Conservation (phyloP, 768 basidiomycete genomes). For the Psilocybe tampanensis region DNA sequence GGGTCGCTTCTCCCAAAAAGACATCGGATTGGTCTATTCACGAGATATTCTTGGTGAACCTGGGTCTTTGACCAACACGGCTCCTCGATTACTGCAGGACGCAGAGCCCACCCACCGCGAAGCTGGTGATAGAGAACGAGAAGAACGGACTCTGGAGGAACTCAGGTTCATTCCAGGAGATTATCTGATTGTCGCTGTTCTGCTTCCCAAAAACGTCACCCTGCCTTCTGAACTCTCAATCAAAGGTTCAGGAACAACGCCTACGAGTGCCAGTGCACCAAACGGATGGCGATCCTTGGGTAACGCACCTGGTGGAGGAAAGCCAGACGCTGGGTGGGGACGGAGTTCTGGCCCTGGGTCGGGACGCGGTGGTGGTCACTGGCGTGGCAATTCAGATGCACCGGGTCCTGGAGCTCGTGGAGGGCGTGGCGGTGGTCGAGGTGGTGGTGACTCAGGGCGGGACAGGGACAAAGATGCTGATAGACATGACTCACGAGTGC, state of each 20-base stretch:
- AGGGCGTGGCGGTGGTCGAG: conserved; percentile 36
- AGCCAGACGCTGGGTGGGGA: conserved; percentile 54
- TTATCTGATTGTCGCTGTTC: conserved; percentile 72
- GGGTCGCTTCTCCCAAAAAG: conserved; percentile 74
- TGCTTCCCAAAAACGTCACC: conserved; percentile 69
- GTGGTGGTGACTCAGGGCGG: conserved; percentile 19
- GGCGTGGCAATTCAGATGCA: conserved; percentile 70
- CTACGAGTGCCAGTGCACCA: conserved; percentile 22
- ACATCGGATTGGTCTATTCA: conserved; percentile 80
- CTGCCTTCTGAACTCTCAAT: conserved; percentile 53
- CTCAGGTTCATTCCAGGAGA: conserved; percentile 82
- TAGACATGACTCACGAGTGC: conserved; percentile 40
- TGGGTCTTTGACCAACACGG: conserved; percentile 57
- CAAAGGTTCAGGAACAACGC: conserved; percentile 44
- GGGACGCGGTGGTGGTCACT: conserved; percentile 66
- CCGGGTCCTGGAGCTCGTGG: conserved; percentile 47
- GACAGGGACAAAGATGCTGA: conserved; percentile 20
- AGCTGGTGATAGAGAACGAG: conserved; percentile 49
- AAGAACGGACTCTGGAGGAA: conserved; percentile 77
- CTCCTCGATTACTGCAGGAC: conserved; percentile 64
- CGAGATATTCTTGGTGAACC: conserved; percentile 86
- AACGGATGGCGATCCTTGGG: conserved; percentile 35
- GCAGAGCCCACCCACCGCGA: conserved; percentile 34
- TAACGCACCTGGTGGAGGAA: conserved; percentile 33
- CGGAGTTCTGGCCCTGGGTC: conserved; percentile 31